These are phyloP conservation scores for Aspergillus sojae DNA, from an alignment of 2,329 filamentous ascomycete genomes.

Conservation along the genomic window DNA sequence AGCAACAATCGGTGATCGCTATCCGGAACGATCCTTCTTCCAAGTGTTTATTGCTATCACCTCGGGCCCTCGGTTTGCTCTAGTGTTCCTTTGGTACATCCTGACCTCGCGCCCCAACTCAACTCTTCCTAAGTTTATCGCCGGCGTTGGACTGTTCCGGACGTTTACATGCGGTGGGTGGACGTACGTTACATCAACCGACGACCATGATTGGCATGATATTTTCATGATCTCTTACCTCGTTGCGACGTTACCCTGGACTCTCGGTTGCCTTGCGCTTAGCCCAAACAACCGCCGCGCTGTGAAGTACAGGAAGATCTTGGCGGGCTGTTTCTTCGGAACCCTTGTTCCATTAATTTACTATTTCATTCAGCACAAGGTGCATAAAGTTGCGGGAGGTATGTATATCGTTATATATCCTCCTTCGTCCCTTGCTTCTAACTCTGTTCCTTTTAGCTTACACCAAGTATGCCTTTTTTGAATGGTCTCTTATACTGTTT, in stretches of 20 bases:
- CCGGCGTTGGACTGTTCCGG: conserved; percentile 77
- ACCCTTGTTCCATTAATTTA: conserved; percentile 89
- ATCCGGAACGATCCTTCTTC: conserved; percentile 95
- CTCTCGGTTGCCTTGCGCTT: conserved; percentile 81
- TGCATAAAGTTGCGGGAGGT: conserved; percentile 93
- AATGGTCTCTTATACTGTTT: conserved; percentile 92
- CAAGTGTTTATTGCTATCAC: conserved; percentile 97
- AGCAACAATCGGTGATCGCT: conserved; percentile 94
- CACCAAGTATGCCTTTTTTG: conserved; percentile 96
- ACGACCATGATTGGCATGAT: conserved; percentile 98
- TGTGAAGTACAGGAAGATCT: conserved; percentile 83
- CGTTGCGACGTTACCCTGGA: conserved; percentile 93
- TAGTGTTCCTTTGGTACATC: conserved; percentile 90
- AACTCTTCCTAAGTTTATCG: conserved; percentile 78
- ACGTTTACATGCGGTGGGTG: conserved; percentile 95
- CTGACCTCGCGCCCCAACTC: conserved; percentile 76
- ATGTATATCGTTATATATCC: conserved; percentile 36
- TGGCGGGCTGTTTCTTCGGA: conserved; percentile 84
- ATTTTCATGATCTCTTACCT: conserved; percentile 99
- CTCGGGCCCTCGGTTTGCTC: conserved; percentile 86
- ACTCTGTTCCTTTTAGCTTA: conserved; percentile 66
- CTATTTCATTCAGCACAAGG: conserved; percentile 98
- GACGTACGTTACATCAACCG: conserved; percentile 98
- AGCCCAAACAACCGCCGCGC: conserved; percentile 83
- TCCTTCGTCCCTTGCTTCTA: not conserved